phyloP scores from a whole-genome alignment of 2,329 filamentous ascomycete genomes.

The Arthrobotrys megalospora region DNA sequence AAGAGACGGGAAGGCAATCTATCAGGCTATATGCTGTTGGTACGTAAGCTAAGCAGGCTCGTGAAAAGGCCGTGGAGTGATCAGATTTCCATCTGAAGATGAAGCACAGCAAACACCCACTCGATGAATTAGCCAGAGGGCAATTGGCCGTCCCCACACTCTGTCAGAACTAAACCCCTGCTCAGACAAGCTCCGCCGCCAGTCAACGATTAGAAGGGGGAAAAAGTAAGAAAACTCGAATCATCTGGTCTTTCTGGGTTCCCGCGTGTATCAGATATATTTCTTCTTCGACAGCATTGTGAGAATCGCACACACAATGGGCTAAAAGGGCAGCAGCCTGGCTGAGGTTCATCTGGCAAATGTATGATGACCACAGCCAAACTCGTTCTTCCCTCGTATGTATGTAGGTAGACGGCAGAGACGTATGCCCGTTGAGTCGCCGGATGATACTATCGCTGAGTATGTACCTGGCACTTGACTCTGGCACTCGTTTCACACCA shows the following conservation, averaged over 20 bases:
- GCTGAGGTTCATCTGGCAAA: slow-evolving; percentile 31
- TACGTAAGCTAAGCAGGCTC: slow-evolving; percentile 45
- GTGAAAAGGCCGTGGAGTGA: slow-evolving; percentile 40
- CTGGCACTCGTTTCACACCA: slow-evolving; percentile 44
- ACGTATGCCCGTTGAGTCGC: slow-evolving; percentile 30
- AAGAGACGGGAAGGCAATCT: slow-evolving; percentile 39
- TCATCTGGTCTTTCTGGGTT: slow-evolving; percentile 57
- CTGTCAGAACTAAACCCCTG: slow-evolving; percentile 60
- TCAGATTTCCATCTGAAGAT: slow-evolving; percentile 49
- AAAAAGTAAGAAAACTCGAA: slow-evolving; percentile 33
- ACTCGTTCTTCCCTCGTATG: slow-evolving; percentile 4
- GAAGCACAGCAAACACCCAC: slow-evolving; percentile 41
- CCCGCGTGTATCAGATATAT: slow-evolving; percentile 58
- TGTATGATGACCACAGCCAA: slow-evolving; percentile 16
- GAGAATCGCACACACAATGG: slow-evolving; percentile 29
- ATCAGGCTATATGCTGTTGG: slow-evolving; percentile 54
- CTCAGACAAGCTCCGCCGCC: slow-evolving; percentile 48
- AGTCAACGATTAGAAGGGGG: slow-evolving; percentile 24
- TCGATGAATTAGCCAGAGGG: slow-evolving; percentile 49
- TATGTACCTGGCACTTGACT: slow-evolving; percentile 45
- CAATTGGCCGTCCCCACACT: slow-evolving; percentile 53
- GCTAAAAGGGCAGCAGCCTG: slow-evolving; percentile 37
- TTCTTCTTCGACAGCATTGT: slow-evolving; percentile 43
- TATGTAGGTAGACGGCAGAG: slow-evolving; percentile 25
- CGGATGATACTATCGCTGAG: slow-evolving; percentile 21